Conservation (phyloP, 2,329 filamentous ascomycete species). For the Thelonectria blattea region DNA sequence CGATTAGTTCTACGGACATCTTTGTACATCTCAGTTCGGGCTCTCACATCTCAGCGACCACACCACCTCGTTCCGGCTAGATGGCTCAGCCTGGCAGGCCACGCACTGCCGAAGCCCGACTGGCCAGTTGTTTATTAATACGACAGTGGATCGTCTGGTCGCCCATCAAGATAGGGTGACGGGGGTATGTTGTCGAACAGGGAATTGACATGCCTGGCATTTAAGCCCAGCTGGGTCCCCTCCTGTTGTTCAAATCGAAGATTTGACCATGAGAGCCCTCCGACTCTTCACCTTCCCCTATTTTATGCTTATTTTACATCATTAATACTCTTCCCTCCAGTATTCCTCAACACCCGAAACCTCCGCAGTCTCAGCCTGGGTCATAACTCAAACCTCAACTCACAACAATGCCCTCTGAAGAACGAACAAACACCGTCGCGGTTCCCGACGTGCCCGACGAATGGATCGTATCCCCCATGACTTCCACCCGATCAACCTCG, state of each 20-base stretch:
- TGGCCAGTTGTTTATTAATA: neutral
- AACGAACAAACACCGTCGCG: neutral
- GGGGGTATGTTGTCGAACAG: no score
- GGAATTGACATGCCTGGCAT: neutral
- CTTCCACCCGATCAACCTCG: neutral
- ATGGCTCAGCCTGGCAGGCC: neutral
- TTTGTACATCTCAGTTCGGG: neutral
- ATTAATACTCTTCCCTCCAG: no score
- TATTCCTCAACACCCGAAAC: no score
- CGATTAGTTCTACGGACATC: neutral
- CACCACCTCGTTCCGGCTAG: neutral
- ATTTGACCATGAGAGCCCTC: no score
- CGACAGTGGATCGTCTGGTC: neutral
- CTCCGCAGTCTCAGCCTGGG: no score
- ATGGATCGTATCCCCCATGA: conserved; percentile 10
- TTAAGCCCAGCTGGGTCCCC: neutral
- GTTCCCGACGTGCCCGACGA: neutral
- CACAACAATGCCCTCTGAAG: conserved; percentile 6
- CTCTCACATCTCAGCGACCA: neutral
- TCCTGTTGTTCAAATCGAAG: neutral
- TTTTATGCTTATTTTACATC: no score
- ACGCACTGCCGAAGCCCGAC: neutral
- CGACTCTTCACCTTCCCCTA: no score
- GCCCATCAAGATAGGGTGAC: no score
- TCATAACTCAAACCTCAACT: no score